Evolutionary conservation across 2,329 filamentous ascomycete species (phyloP).

Genomic region (Pseudogymnoascus sp.): DNA sequence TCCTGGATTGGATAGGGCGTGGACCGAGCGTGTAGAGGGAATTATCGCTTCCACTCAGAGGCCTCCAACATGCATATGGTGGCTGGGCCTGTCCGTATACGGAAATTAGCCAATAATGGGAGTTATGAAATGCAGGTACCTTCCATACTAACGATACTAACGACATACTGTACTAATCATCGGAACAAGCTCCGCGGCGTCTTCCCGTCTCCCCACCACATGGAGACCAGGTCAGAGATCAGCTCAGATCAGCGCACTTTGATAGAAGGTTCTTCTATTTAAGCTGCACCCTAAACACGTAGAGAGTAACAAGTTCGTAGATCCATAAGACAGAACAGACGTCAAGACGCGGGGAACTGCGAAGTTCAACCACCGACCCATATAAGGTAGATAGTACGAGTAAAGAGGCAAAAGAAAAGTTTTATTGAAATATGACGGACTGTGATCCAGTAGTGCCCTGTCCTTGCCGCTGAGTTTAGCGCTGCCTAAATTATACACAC

Average conservation of each 20-base stretch:
- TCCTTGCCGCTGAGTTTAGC: background rate
- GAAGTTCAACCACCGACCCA: background rate
- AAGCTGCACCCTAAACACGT: background rate
- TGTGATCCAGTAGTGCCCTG: background rate
- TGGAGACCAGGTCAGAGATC: slow-evolving; percentile 7
- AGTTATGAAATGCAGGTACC: slow-evolving; percentile 1
- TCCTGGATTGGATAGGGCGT: background rate
- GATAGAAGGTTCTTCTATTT: background rate
- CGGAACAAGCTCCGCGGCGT: background rate
- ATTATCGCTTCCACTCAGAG: background rate
- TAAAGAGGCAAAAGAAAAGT: background rate
- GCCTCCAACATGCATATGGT: background rate
- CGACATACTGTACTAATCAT: too few relatives aligned
- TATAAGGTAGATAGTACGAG: background rate
- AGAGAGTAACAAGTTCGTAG: background rate
- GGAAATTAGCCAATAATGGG: slow-evolving; percentile 3
- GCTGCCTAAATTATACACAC: background rate
- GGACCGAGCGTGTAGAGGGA: background rate
- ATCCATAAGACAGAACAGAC: background rate
- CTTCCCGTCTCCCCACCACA: background rate
- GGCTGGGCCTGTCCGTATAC: background rate
- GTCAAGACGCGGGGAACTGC: background rate
- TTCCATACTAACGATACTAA: background rate
- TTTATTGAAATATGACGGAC: background rate
- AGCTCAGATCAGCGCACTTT: background rate